A percentile compares a stretch with the other conserved stretches of the same genome.
Conservation (phyloP, 352 stramenopile genomes). For the Globisporangium carolinianum region DNA sequence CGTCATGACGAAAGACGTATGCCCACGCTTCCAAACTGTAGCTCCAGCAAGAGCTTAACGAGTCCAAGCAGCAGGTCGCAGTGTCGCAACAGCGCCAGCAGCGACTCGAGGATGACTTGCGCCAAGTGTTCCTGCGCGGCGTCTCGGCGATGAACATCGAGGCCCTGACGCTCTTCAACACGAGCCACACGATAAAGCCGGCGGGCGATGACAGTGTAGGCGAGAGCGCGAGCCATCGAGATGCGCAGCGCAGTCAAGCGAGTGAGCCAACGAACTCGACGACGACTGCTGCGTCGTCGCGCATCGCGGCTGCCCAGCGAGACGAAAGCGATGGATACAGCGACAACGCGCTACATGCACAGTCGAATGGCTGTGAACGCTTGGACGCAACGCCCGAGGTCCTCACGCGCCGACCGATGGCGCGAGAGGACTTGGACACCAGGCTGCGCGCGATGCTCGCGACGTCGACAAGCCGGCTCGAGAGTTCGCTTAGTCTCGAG, state of each 20-base stretch:
- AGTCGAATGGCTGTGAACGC: too few relatives aligned
- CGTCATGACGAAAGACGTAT: too few relatives aligned
- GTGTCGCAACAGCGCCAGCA: constrained; percentile 33
- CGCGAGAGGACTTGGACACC: constrained; percentile 5
- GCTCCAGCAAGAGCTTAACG: constrained; percentile 37
- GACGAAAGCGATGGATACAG: neutral
- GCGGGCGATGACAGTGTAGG: constrained; percentile 4
- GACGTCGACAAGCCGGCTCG: constrained; percentile 7
- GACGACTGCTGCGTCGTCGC: too few relatives aligned
- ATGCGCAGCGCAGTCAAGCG: neutral
- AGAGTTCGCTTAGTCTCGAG: constrained; percentile 1
- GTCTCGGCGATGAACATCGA: constrained; percentile 81
- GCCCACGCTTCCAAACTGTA: neutral
- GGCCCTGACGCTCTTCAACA: constrained; percentile 50
- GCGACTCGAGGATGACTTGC: constrained; percentile 53
- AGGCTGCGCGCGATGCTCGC: constrained; percentile 10
- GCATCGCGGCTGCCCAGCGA: neutral
- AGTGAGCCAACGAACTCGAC: neutral
- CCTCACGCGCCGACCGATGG: constrained; percentile 2
- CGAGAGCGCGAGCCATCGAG: neutral
- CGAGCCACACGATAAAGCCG: constrained; percentile 27
- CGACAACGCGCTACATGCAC: too few relatives aligned
- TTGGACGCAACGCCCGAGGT: neutral
- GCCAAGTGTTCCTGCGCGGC: constrained; percentile 57
- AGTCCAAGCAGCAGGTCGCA: constrained; percentile 22